Evolutionary conservation across 2,329 filamentous ascomycete species (phyloP).

Genomic region (Trichoderma sp.): DNA sequence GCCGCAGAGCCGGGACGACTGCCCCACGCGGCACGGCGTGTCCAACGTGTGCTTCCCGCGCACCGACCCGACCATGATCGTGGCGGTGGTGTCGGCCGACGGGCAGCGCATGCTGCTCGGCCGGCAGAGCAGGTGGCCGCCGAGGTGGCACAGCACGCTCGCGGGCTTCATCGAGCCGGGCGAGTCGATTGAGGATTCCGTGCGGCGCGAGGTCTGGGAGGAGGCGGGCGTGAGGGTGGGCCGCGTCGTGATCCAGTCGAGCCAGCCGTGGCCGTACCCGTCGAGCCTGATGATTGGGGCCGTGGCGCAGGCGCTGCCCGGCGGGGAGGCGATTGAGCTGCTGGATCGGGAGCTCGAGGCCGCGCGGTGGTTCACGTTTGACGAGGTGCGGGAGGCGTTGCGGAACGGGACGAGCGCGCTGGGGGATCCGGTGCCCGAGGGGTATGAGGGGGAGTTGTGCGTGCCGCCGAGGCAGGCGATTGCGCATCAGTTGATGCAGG

Average conservation of each 20-base stretch:
- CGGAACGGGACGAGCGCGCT: slow-evolving; percentile 65
- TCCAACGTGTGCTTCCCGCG: slow-evolving; percentile 92
- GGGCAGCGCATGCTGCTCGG: slow-evolving; percentile 79
- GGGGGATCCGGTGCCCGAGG: slow-evolving; percentile 63
- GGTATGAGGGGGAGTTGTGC: slow-evolving; percentile 74
- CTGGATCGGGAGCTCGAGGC: slow-evolving; percentile 91
- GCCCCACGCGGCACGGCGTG: slow-evolving; percentile 78
- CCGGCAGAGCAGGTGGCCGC: slow-evolving; percentile 80
- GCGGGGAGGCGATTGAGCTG: slow-evolving; percentile 77
- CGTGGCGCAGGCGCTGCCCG: slow-evolving; percentile 79
- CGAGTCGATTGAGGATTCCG: slow-evolving; percentile 82
- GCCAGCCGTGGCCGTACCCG: slow-evolving; percentile 86
- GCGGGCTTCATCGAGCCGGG: slow-evolving; percentile 85
- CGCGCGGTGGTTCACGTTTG: slow-evolving; percentile 83
- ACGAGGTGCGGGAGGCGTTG: slow-evolving; percentile 78
- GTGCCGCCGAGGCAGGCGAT: slow-evolving; percentile 87
- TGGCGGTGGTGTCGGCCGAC: slow-evolving; percentile 83
- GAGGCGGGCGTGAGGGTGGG: slow-evolving; percentile 77
- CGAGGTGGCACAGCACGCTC: slow-evolving; percentile 84
- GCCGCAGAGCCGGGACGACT: slow-evolving; percentile 63
- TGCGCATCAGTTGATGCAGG: slow-evolving; percentile 82
- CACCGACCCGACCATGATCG: slow-evolving; percentile 94
- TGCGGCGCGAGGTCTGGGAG: slow-evolving; percentile 83
- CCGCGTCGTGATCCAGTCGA: slow-evolving; percentile 78
- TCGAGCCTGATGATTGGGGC: slow-evolving; percentile 85